Percentiles rank a stretch among this genome's conserved stretches.
Conservation (phyloP, 2,329 filamentous ascomycete genomes). For the Ophiostoma tasmaniense region DNA sequence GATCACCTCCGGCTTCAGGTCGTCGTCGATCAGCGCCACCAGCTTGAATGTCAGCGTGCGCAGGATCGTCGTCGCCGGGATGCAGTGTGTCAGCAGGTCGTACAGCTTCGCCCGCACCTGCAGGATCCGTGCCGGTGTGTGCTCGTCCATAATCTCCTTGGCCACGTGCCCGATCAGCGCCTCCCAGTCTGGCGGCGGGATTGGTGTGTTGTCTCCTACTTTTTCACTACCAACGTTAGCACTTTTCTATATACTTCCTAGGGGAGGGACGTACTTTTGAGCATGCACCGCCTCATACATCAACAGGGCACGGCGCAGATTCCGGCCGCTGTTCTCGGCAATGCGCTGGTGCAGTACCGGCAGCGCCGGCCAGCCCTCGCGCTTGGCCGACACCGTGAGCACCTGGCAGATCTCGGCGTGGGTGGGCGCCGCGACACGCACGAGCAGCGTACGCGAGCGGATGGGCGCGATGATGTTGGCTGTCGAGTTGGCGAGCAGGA, state of each 20-base stretch:
- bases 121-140: constrained; percentile 80
- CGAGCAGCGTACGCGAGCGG: constrained; percentile 79
- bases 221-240: constrained; percentile 57
- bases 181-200: constrained; percentile 96
- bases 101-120: constrained; percentile 91
- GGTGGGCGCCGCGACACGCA: constrained; percentile 82
- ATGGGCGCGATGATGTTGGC: constrained; percentile 99
- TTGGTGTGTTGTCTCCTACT: constrained; percentile 76
- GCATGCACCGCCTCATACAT: constrained; percentile 98
- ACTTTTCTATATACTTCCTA: no score
- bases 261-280: constrained; percentile 60
- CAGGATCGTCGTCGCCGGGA: constrained; percentile 86
- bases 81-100: constrained; percentile 93
- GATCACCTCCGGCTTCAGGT: constrained; percentile 82
- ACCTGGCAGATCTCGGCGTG: constrained; percentile 77
- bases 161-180: constrained; percentile 81
- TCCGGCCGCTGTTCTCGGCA: constrained; percentile 82
- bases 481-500: constrained; percentile 88
- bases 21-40: constrained; percentile 77
- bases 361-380: constrained; percentile 73
- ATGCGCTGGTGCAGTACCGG: constrained; percentile 73
- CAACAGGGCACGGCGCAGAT: constrained; percentile 77
- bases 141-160: constrained; percentile 87
- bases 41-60: constrained; percentile 94
- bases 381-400: constrained; percentile 60